Conservation (phyloP, 2,329 filamentous ascomycete genomes). For the Aureobasidium sp. region DNA sequence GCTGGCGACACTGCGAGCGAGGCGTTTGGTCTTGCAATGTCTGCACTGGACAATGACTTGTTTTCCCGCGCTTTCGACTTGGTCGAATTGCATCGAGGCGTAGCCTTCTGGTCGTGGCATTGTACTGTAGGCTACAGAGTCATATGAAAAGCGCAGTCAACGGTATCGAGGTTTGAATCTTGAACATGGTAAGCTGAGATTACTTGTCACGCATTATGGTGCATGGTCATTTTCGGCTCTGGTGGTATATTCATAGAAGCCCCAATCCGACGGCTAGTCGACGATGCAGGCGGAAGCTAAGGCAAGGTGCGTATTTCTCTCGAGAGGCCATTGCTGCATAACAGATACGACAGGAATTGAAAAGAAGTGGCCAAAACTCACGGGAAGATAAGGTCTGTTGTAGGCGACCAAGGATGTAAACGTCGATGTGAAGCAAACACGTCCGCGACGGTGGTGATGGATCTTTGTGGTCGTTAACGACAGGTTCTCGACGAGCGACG, state of each 20-base stretch:
- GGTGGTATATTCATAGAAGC: not conserved
- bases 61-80: conserved; percentile 5
- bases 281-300: not conserved
- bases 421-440: not conserved
- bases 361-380: not conserved
- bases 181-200: not conserved
- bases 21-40: conserved; percentile 6
- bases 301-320: not conserved
- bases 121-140: not conserved
- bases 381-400: not conserved
- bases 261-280: not conserved
- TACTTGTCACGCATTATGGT: not conserved
- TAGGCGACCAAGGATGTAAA: not conserved
- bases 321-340: not conserved
- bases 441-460: conserved; percentile 2
- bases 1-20: conserved; percentile 4
- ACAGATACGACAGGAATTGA: not conserved
- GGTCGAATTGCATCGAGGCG: conserved; percentile 9
- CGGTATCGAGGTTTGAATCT: not conserved
- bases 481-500: not conserved
- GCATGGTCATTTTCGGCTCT: not conserved
- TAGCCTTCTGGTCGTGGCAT: conserved; percentile 14
- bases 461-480: not conserved
- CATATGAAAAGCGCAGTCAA: not conserved
- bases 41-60: conserved; percentile 3